Evolutionary conservation across 768 basidiomycete species (phyloP).

Genomic region (Naganishia antarctica): DNA sequence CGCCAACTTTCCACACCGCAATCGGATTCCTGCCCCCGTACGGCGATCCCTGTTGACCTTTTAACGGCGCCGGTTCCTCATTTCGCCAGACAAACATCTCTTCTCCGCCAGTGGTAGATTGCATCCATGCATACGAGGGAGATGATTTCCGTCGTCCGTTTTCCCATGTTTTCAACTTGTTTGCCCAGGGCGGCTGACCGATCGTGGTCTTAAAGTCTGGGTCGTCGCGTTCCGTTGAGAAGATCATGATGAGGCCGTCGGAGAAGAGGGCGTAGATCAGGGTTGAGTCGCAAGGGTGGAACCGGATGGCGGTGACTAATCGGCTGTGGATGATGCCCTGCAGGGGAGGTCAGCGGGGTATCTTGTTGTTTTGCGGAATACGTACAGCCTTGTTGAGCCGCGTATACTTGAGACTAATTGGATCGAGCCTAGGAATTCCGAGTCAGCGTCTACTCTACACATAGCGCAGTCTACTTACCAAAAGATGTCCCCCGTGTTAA

Average conservation of each 20-base stretch:
- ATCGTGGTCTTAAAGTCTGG: constrained; percentile 34
- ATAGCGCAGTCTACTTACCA: constrained; percentile 56
- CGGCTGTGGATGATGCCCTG: constrained; percentile 46
- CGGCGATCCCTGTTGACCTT: constrained; percentile 21
- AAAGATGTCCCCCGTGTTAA: constrained; percentile 86
- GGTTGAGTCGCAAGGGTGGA: constrained; percentile 32
- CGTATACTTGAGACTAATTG: constrained; percentile 43
- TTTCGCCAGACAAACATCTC: constrained; percentile 47
- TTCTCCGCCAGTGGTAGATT: not conserved
- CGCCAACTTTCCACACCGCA: constrained; percentile 40
- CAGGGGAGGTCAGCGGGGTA: not conserved
- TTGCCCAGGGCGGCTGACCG: constrained; percentile 38
- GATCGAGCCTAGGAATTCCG: constrained; percentile 56
- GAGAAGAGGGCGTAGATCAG: constrained; percentile 35
- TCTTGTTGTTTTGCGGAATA: constrained; percentile 9
- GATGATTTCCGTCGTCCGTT: not conserved
- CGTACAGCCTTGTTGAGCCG: constrained; percentile 48
- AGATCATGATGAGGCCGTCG: constrained; percentile 40
- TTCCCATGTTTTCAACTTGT: constrained; percentile 28
- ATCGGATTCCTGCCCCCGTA: constrained; percentile 49
- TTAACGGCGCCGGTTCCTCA: constrained; percentile 35
- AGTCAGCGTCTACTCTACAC: not conserved
- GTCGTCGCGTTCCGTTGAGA: constrained; percentile 40
- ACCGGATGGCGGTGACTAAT: constrained; percentile 35
- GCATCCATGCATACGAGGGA: no score